phyloP scores from a whole-genome alignment of 257 asterid genomes.

The Fraxinus quadrangulata region DNA sequence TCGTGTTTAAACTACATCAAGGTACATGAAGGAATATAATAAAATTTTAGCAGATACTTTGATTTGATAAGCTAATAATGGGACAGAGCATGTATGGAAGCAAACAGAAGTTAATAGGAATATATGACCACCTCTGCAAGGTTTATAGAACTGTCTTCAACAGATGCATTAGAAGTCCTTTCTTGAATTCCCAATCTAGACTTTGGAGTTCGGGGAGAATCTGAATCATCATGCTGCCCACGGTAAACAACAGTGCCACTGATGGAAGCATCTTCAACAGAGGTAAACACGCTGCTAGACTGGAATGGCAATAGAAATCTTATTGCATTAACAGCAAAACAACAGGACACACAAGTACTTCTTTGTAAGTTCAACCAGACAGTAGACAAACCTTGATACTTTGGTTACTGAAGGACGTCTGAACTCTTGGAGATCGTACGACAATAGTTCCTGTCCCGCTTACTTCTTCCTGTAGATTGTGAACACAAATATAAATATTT shows the following conservation, averaged over 20 bases:
- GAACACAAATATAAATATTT: slow-evolving; percentile 15
- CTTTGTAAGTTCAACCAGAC: slow-evolving; percentile 25
- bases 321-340: slow-evolving; percentile 10
- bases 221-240: slow-evolving; percentile 81
- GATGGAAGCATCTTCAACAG: slow-evolving; percentile 76
- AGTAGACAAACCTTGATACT: slow-evolving; percentile 50
- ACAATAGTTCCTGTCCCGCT: slow-evolving; percentile 84
- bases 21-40: not conserved
- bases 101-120: not conserved
- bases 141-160: slow-evolving; percentile 82
- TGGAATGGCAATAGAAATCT: slow-evolving; percentile 39
- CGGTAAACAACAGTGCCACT: slow-evolving; percentile 93
- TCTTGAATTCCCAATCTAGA: slow-evolving; percentile 90
- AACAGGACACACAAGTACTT: slow-evolving; percentile 18
- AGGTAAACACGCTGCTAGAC: slow-evolving; percentile 74
- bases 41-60: not conserved
- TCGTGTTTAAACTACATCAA: slow-evolving; percentile 12
- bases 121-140: slow-evolving; percentile 76
- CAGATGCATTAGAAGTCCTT: slow-evolving; percentile 75
- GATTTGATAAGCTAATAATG: not conserved
- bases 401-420: slow-evolving; percentile 60
- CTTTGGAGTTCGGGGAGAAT: slow-evolving; percentile 88
- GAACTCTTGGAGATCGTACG: slow-evolving; percentile 74
- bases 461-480: slow-evolving; percentile 65
- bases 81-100: not conserved